Conservation (phyloP, 2,329 filamentous ascomycete species). For the Fusarium austroafricanum region DNA sequence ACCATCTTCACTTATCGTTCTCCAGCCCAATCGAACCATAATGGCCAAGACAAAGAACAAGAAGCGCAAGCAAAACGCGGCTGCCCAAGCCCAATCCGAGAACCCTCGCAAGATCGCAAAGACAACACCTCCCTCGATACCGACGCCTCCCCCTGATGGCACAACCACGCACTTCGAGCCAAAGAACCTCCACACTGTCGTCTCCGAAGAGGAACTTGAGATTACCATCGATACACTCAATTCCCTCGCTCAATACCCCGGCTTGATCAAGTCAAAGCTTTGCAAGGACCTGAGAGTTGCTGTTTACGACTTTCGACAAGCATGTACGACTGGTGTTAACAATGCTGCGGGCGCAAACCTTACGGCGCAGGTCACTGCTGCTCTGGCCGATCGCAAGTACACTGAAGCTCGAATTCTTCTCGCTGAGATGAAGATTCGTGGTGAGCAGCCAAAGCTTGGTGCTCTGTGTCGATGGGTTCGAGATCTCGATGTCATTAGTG, state of each 20-base stretch:
- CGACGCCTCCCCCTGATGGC: constrained; percentile 53
- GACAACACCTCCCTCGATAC: constrained; percentile 40
- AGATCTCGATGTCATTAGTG: constrained; percentile 76
- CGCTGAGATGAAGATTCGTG: constrained; percentile 76
- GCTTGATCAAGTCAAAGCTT: constrained; percentile 73
- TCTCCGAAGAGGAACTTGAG: constrained; percentile 74
- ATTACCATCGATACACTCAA: constrained; percentile 73
- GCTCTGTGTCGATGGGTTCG: constrained; percentile 79
- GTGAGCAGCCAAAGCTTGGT: constrained; percentile 73
- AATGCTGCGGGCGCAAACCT: constrained; percentile 71
- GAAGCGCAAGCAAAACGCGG: constrained; percentile 56
- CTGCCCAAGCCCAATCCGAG: constrained; percentile 50
- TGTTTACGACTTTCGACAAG: constrained; percentile 76
- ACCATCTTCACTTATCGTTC: not conserved
- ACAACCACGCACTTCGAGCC: constrained; percentile 53
- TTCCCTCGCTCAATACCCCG: constrained; percentile 68
- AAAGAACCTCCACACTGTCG: constrained; percentile 64
- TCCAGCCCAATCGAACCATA: constrained; percentile 11
- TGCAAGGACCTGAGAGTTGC: constrained; percentile 75
- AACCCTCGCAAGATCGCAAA: constrained; percentile 55
- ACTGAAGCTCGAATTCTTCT: constrained; percentile 73
- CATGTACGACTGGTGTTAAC: constrained; percentile 74
- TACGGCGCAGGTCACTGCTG: constrained; percentile 73
- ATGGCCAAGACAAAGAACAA: constrained; percentile 60
- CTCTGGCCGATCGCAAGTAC: constrained; percentile 73